Evolutionary conservation across 1,139 yeast species (phyloP).

Genomic region (Arxiozyma telluris): DNA sequence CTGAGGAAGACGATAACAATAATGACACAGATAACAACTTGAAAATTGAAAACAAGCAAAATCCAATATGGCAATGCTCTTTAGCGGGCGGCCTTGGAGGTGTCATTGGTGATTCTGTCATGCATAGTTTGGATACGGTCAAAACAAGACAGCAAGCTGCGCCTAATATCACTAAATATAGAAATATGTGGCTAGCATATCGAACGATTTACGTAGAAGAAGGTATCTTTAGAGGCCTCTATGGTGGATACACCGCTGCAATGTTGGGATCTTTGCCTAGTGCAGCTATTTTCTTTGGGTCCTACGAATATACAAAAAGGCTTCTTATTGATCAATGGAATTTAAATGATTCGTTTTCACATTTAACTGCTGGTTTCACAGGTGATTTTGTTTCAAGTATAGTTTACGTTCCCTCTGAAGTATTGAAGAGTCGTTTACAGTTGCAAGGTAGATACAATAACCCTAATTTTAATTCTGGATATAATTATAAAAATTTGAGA

Average conservation of each 20-base stretch:
- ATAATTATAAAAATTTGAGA: slow-evolving; percentile 64
- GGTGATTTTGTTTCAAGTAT: slow-evolving; percentile 88
- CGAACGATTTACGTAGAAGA: slow-evolving; percentile 66
- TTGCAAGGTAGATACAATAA: slow-evolving; percentile 83
- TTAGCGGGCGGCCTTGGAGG: slow-evolving; percentile 95
- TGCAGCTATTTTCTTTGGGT: slow-evolving; percentile 84
- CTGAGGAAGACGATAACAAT: not conserved
- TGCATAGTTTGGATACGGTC: slow-evolving; percentile 95
- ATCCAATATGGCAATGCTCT: slow-evolving; percentile 37
- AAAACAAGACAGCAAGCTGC: slow-evolving; percentile 96
- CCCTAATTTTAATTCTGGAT: slow-evolving; percentile 70
- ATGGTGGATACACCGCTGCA: slow-evolving; percentile 90
- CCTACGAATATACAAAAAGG: slow-evolving; percentile 78
- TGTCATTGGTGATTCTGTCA: slow-evolving; percentile 78
- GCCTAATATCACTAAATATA: slow-evolving; percentile 57
- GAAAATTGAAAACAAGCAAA: not conserved
- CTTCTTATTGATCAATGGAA: slow-evolving; percentile 52
- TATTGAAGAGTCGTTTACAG: slow-evolving; percentile 86
- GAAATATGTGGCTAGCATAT: slow-evolving; percentile 61
- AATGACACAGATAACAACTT: not conserved
- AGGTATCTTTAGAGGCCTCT: slow-evolving; percentile 76
- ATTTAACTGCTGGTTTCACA: slow-evolving; percentile 74
- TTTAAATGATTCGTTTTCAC: slow-evolving; percentile 73
- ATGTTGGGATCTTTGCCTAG: slow-evolving; percentile 87
- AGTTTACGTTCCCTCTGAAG: slow-evolving; percentile 96